Conservation (phyloP, 2,329 filamentous ascomycete genomes). For the Byssoonygena ceratinophila region DNA sequence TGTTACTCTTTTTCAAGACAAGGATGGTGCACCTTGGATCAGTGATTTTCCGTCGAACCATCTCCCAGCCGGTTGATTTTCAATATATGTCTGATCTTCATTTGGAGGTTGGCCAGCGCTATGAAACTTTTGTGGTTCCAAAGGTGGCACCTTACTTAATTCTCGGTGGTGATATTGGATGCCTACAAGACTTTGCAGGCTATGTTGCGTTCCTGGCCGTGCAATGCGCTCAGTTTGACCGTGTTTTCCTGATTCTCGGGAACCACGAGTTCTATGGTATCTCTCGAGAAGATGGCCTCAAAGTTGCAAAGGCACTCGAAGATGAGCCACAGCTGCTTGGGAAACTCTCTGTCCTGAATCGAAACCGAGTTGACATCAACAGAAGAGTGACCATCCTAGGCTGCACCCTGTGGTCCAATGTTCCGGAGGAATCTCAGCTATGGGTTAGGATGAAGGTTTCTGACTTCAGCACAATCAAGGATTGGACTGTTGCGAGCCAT, state of each 20-base stretch:
- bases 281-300: constrained; percentile 19
- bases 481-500: constrained; percentile 43
- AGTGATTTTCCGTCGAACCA: not conserved
- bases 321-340: constrained; percentile 16
- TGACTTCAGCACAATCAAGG: constrained; percentile 44
- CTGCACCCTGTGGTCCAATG: constrained; percentile 46
- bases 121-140: constrained; percentile 16
- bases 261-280: constrained; percentile 33
- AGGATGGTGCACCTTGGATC: constrained; percentile 5
- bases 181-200: constrained; percentile 20
- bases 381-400: constrained; percentile 41
- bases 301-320: constrained; percentile 17
- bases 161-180: constrained; percentile 29
- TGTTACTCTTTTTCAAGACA: constrained; percentile 1
- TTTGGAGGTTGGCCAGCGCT: constrained; percentile 21
- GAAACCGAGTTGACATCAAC: constrained; percentile 18
- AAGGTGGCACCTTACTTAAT: constrained; percentile 19
- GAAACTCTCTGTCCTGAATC: constrained; percentile 19
- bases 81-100: constrained; percentile 24
- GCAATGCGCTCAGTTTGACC: constrained; percentile 22
- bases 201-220: constrained; percentile 22
- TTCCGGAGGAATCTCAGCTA: constrained; percentile 32
- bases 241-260: constrained; percentile 27
- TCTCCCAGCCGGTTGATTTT: constrained; percentile 13
- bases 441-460: constrained; percentile 38